Percentiles rank a stretch among this genome's conserved stretches.
phyloP scores from a whole-genome alignment of 768 basidiomycete genomes.

The Crucibulum laeve region DNA sequence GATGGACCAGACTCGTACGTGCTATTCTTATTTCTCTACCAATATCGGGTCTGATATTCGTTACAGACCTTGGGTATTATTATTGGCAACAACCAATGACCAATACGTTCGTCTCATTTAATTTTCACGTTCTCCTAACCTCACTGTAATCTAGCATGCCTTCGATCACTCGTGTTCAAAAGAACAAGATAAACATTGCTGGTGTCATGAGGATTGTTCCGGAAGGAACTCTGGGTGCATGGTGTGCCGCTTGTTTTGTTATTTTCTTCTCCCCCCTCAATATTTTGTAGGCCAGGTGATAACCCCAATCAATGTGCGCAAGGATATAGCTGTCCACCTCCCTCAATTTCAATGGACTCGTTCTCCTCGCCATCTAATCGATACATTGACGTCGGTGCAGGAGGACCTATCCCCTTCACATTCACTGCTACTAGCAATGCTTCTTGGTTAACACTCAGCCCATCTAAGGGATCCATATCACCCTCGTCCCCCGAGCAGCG shows the following conservation, averaged over 20 bases:
- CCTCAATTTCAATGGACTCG: conserved; percentile 49
- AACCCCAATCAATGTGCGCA: conserved; percentile 52
- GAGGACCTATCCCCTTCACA: conserved; percentile 53
- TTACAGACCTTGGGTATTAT: conserved; percentile 49
- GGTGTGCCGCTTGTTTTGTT: conserved; percentile 27
- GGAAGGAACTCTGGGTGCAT: conserved; percentile 58
- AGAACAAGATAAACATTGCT: conserved; percentile 50
- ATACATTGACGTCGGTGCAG: conserved; percentile 60
- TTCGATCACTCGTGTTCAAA: conserved; percentile 43
- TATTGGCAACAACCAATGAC: conserved; percentile 75
- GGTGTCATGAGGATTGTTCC: conserved; percentile 63
- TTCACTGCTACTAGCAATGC: conserved; percentile 47
- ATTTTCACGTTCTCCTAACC: neutral
- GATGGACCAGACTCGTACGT: conserved; percentile 67
- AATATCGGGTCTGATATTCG: neutral
- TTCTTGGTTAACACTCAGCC: conserved; percentile 49
- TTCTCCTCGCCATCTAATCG: conserved; percentile 49
- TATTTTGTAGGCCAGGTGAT: conserved; percentile 56
- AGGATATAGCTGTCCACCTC: conserved; percentile 44
- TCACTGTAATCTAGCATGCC: conserved; percentile 38
- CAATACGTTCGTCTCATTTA: conserved; percentile 41
- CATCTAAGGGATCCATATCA: conserved; percentile 44
- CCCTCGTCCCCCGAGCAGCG: conserved; percentile 42
- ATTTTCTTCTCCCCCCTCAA: neutral
- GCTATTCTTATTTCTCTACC: neutral